phyloP scores from a whole-genome alignment of 345 rosid genomes.

The Hirschfeldia incana region DNA sequence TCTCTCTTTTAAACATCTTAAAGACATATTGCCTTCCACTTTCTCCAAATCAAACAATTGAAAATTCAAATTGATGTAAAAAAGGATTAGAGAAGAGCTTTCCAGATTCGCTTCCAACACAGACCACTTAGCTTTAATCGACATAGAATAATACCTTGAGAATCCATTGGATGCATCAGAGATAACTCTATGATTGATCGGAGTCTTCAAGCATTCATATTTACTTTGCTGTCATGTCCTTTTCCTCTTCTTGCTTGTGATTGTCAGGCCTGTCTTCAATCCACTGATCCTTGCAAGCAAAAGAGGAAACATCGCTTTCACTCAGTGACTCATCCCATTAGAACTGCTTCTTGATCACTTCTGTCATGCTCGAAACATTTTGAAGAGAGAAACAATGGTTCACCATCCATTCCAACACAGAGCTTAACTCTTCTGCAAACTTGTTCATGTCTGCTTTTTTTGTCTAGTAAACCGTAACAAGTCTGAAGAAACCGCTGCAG shows the following conservation, averaged over 20 bases:
- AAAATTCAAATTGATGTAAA: too few relatives aligned
- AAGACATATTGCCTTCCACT: too few relatives aligned
- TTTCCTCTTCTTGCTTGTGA: constrained; percentile 41
- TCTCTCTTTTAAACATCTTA: too few relatives aligned
- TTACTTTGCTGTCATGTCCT: constrained; percentile 31
- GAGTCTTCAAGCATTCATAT: constrained; percentile 34
- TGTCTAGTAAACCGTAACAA: constrained; percentile 63
- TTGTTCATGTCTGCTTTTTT: constrained; percentile 58
- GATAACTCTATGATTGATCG: constrained; percentile 16
- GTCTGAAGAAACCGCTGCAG: constrained; percentile 62
- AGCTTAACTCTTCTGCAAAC: constrained; percentile 59
- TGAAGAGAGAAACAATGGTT: constrained; percentile 89
- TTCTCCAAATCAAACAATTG: too few relatives aligned
- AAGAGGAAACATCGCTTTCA: constrained; percentile 49
- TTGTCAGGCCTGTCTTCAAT: too few relatives aligned
- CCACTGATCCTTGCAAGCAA: constrained; percentile 19
- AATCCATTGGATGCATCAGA: too few relatives aligned
- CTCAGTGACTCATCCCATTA: constrained; percentile 68
- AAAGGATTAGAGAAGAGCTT: too few relatives aligned
- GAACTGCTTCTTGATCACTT: constrained; percentile 60
- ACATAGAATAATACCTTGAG: too few relatives aligned
- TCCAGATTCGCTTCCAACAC: too few relatives aligned
- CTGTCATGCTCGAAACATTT: constrained; percentile 81
- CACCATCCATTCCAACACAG: constrained; percentile 75
- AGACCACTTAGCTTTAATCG: too few relatives aligned